Conservation (phyloP, 1,139 yeast genomes). For the Lodderomyces beijingensis region DNA sequence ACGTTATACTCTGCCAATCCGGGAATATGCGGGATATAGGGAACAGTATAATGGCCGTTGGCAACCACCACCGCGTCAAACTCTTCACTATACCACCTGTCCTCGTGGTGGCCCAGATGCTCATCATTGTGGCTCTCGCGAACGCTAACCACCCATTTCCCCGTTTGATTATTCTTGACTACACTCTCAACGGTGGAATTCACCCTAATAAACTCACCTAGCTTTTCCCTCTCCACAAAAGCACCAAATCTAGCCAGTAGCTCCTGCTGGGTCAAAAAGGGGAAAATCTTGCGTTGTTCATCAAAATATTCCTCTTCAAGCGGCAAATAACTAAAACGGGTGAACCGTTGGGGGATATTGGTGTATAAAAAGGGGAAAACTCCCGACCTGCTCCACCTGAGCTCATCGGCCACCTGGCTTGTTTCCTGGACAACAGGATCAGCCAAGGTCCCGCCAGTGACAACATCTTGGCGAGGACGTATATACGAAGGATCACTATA, state of each 20-base stretch:
- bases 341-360: conserved; percentile 41
- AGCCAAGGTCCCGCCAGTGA: conserved; percentile 13
- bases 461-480: conserved; percentile 17
- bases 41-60: conserved; percentile 53
- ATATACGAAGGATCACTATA: conserved; percentile 24
- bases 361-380: conserved; percentile 42
- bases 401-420: conserved; percentile 12
- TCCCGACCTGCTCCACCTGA: conserved; percentile 40
- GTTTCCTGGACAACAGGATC: conserved; percentile 15
- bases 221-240: conserved; percentile 25
- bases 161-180: conserved; percentile 20
- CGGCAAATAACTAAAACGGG: conserved; percentile 39
- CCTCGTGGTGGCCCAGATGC: conserved; percentile 17
- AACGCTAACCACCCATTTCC: conserved; percentile 43
- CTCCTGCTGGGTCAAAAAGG: conserved; percentile 40
- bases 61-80: conserved; percentile 52
- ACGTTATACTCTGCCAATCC: conserved; percentile 51
- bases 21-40: conserved; percentile 42
- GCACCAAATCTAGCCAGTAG: conserved; percentile 26
- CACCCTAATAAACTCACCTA: conserved; percentile 31
- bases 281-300: conserved; percentile 25
- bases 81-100: conserved; percentile 34
- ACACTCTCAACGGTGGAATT: conserved; percentile 38
- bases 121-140: conserved; percentile 18
- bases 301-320: conserved; percentile 25